Conservation (phyloP, 352 stramenopile genomes). For the Aphanomyces euteiches region DNA sequence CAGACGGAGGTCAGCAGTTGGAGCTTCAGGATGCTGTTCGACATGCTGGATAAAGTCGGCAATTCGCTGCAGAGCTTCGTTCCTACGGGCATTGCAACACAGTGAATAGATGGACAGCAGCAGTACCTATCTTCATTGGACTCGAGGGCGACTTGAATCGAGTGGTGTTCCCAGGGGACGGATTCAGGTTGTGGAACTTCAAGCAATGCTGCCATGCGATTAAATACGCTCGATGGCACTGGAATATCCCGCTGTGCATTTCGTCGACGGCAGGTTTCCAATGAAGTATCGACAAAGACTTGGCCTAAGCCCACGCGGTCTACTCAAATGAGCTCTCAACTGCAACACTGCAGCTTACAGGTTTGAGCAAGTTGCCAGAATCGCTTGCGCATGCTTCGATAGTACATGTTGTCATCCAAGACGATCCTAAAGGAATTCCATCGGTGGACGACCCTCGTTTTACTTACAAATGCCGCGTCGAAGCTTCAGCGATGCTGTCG, state of each 20-base stretch:
- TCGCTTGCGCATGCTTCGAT: constrained; percentile 29
- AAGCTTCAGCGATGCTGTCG: not conserved
- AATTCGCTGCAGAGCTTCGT: not conserved
- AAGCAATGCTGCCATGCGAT: constrained; percentile 15
- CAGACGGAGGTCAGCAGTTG: not conserved
- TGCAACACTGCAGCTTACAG: not conserved
- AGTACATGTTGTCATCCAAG: constrained; percentile 32
- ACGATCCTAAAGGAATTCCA: constrained; percentile 14
- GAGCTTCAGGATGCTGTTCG: constrained; percentile 9
- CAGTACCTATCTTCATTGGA: not conserved
- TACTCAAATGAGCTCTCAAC: not conserved
- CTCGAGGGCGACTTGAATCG: constrained; percentile 7
- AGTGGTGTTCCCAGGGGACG: constrained; percentile 10
- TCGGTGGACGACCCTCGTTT: too few relatives aligned
- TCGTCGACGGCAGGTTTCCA: constrained; percentile 4
- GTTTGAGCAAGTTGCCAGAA: constrained; percentile 19
- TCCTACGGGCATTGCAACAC: not conserved
- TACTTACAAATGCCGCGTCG: too few relatives aligned
- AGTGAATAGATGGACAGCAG: not conserved
- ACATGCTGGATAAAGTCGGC: not conserved
- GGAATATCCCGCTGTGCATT: not conserved
- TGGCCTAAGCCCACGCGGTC: constrained; percentile 16
- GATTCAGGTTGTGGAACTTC: constrained; percentile 1
- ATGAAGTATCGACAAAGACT: constrained; percentile 11
- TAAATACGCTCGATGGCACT: constrained; percentile 14